Base-by-base conservation (phyloP, 345 rosid genomes). In the Isatis tinctoria region DNA sequence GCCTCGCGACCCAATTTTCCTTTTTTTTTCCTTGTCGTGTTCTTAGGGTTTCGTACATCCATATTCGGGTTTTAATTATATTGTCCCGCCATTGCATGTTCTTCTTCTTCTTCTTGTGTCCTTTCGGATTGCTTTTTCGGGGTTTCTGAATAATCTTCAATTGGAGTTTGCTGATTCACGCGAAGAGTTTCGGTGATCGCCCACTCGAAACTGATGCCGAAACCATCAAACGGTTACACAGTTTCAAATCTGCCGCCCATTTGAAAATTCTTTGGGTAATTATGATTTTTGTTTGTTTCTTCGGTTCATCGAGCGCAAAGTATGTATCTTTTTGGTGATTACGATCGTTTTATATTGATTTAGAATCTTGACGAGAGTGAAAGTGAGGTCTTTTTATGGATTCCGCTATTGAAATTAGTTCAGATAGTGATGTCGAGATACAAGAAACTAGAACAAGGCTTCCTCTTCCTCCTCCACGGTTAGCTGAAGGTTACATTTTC, bases 351-450 rank as follows among this genome's bases (percentile, higher is more conserved):
- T 18, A 10, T 11, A 11, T 24, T 37, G 44, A 36, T 57, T 28
- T 12, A 74, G 76, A 67, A 60, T 27, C 77, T 40, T 22, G 56
- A 41, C 24, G 66, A 62, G 54, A 30, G 41, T 18, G 5, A 11
- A 47, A 32, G 22, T 49, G 37, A 69, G 64, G 13, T 44, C 18
- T 18, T 48, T n/a, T 6, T 13, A 78, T 83, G 81, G 84, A 81
- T 60, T 74, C 78, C 8, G 80, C 86, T 60, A 93, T 93, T 79
- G 88, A 88, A 51, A 89, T 91, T 39, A 91, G 96, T 81, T 93
- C 97, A 17, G 97, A 93, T 68, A 89, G 94, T 74, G 97, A 91
- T 6, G 61, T 65, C 2, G 92, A 85, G 66, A 49, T 83, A 20
- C 82, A 54, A 70, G 72, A 87, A 30, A 61, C 67, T 27, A 74